phyloP scores from a whole-genome alignment of 257 asterid genomes.

The Solanum etuberosum region DNA sequence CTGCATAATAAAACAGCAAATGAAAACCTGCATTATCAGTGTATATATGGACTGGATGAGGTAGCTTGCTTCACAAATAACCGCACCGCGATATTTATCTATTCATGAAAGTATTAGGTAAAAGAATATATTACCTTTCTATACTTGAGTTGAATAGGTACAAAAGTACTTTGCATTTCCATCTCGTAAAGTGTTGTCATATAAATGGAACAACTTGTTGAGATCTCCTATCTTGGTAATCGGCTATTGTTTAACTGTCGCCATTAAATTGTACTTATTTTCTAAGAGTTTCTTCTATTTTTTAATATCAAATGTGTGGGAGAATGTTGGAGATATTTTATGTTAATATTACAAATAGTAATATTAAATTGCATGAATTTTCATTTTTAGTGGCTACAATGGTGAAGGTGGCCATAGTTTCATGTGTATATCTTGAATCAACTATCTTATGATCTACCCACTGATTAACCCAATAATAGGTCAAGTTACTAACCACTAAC shows the following conservation, averaged over 20 bases:
- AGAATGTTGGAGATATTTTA: background rate
- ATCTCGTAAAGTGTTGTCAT: background rate
- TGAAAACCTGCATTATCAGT: background rate
- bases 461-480: background rate
- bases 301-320: background rate
- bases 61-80: background rate
- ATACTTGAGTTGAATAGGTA: background rate
- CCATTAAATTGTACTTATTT: background rate
- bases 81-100: background rate
- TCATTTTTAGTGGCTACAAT: background rate
- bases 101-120: background rate
- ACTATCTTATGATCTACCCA: background rate
- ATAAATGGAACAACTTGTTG: background rate
- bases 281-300: background rate
- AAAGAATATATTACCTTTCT: background rate
- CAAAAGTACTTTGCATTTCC: background rate
- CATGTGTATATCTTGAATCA: background rate
- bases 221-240: background rate
- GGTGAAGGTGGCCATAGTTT: background rate
- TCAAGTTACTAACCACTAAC: background rate
- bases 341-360: background rate
- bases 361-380: background rate
- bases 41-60: background rate
- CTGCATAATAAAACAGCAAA: background rate
- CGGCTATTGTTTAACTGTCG: background rate